Conservation (phyloP, 2,329 filamentous ascomycete genomes). For the Microsporum canis region DNA sequence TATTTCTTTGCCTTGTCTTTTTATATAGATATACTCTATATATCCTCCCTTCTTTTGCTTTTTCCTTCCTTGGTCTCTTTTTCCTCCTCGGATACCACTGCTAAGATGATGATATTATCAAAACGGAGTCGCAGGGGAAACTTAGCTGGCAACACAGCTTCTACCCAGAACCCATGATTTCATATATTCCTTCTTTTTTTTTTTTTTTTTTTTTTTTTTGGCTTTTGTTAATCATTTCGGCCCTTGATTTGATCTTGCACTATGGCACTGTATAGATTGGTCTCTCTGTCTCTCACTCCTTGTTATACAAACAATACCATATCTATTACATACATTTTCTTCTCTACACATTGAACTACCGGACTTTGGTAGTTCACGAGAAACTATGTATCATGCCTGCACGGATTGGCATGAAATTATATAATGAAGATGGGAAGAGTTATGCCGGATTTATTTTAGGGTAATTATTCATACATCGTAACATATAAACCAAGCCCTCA, state of each 20-base stretch:
- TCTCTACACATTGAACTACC: not conserved
- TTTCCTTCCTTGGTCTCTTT: not conserved
- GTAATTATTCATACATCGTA: constrained; percentile 5
- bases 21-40: not conserved
- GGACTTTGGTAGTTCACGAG: not conserved
- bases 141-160: not conserved
- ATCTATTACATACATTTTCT: not conserved
- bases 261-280: not conserved
- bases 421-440: not conserved
- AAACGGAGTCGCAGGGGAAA: not conserved
- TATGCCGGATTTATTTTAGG: not conserved
- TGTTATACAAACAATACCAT: not conserved
- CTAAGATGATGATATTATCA: not conserved
- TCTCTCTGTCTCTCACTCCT: not conserved
- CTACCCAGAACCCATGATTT: not conserved
- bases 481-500: constrained; percentile 3
- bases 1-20: not conserved
- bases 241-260: not conserved
- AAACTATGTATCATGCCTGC: not conserved
- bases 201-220: not conserved
- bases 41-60: not conserved
- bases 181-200: not conserved
- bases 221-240: not conserved
- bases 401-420: not conserved
- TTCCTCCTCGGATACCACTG: not conserved